A percentile compares a stretch with the other conserved stretches of the same genome.
phyloP scores from a whole-genome alignment of 352 stramenopile genomes.

The Pythium angustatum region DNA sequence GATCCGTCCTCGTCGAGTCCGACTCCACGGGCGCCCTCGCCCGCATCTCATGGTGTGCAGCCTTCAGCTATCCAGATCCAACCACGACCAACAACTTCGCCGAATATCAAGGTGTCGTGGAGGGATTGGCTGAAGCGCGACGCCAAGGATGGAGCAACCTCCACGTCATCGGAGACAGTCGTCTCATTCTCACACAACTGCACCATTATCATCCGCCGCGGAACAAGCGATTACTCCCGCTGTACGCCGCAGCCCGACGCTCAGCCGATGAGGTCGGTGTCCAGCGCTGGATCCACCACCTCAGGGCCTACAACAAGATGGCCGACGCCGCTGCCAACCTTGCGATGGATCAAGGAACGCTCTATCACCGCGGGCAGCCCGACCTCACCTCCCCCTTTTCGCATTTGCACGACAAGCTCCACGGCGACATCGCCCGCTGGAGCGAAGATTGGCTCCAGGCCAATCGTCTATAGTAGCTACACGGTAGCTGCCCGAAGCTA shows the following conservation, averaged over 20 bases:
- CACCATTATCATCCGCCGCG: not conserved
- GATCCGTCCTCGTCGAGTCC: not conserved
- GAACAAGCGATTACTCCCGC: not conserved
- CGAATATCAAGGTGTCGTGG: conserved; percentile 3
- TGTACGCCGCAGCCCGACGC: not conserved
- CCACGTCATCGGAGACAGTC: conserved; percentile 12
- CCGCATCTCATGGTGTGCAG: not conserved
- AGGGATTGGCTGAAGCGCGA: not conserved
- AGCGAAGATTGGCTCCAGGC: too few relatives aligned
- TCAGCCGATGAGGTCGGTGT: not conserved
- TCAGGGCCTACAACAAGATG: conserved; percentile 5
- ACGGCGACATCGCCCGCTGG: too few relatives aligned
- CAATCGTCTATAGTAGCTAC: too few relatives aligned
- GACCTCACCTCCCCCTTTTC: too few relatives aligned
- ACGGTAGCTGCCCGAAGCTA: too few relatives aligned
- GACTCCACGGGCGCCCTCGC: not conserved
- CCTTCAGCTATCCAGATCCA: not conserved
- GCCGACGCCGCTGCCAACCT: conserved; percentile 3
- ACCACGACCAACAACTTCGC: conserved; percentile 13
- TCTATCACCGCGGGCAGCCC: too few relatives aligned
- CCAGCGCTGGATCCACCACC: not conserved
- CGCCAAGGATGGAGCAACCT: not conserved
- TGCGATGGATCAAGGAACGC: too few relatives aligned
- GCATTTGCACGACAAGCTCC: too few relatives aligned
- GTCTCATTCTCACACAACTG: conserved; percentile 1